A percentile compares a stretch with the other conserved stretches of the same genome.
These are phyloP conservation scores for Auriscalpium microsporum DNA, from an alignment of 768 basidiomycete genomes.

Conservation along the genomic window DNA sequence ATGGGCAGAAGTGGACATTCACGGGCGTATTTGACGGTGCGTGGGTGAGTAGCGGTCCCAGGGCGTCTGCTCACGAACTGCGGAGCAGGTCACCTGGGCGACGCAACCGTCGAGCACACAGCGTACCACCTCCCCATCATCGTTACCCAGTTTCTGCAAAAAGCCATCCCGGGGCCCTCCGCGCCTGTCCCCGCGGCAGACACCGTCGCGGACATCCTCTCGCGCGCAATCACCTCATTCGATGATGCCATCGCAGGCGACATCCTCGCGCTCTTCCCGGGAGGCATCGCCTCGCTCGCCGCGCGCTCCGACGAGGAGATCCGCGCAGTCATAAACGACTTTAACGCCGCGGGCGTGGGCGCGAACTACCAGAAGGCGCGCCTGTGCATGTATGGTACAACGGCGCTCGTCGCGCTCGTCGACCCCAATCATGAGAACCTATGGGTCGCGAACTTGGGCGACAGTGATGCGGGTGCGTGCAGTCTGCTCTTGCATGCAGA, in stretches of 20 bases:
- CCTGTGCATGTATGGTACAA: conserved; percentile 77
- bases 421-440: conserved; percentile 62
- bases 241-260: conserved; percentile 39
- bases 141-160: conserved; percentile 29
- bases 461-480: conserved; percentile 66
- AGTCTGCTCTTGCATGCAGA: not conserved
- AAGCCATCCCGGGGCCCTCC: conserved; percentile 20
- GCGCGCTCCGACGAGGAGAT: conserved; percentile 44
- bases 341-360: conserved; percentile 36
- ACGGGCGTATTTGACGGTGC: conserved; percentile 40
- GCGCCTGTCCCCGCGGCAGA: conserved; percentile 20
- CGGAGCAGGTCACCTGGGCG: conserved; percentile 37
- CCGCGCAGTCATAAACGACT: conserved; percentile 56
- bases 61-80: not conserved
- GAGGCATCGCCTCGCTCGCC: conserved; percentile 40
- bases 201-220: conserved; percentile 29
- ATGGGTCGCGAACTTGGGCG: conserved; percentile 80
- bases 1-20: conserved; percentile 33
- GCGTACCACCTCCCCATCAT: conserved; percentile 32
- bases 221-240: conserved; percentile 28
- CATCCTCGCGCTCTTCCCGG: conserved; percentile 40
- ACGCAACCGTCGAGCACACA: conserved; percentile 39
- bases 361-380: conserved; percentile 59
- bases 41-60: not conserved
- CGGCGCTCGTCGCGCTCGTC: conserved; percentile 65